Base-by-base conservation (phyloP, 2,329 filamentous ascomycete species). In the Didymella arachidicola region DNA sequence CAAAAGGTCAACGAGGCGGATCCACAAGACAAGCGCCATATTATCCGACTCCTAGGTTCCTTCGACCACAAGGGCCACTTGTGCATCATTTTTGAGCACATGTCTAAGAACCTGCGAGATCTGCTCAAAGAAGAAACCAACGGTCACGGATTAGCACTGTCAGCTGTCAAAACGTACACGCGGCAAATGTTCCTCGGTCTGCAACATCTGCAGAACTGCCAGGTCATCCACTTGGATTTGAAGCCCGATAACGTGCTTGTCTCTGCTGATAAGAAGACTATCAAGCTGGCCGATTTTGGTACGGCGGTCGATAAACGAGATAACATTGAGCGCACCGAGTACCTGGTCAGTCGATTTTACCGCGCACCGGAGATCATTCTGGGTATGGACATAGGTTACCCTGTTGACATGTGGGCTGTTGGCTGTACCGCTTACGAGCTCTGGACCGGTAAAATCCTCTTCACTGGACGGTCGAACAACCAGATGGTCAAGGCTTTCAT, bases 401-500 rank as follows among this genome's bases (percentile, higher is more conserved):
- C 90, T 7, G 92, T 98, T 65, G 95, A 99, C 77, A 91, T 97
- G 83, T 99, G 95, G 95, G 96, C 94, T 7, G 92, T 98, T 65
- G 96, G 95, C 36, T 99, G 95, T 79, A 99, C 95, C 0, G 83
- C 98, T 29, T 99, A 96, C 77, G 95, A 99, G 79, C 83, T 99
- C 39, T 98, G 96, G 80, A 98, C 95, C 0, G 95, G 95, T 72
- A 97, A 97, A 77, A 98, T 99, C 57, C 83, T 99, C 30, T 99
- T 99, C 76, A 93, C 92, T 1, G 95, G 95, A 59, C 87, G 91
- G 64, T 95, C 92, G 79, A 99, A 99, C 81, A 99, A 99, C 74
- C 93, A 97, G 80, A 99, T 99, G 95, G 86, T 99, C 60, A 91
- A 92, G 63, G 89, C 90, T 19, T 97, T 99, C 69, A 96, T 97